phyloP scores from a whole-genome alignment of 805 yeast genomes.

The Cyberlindnera veronae region DNA sequence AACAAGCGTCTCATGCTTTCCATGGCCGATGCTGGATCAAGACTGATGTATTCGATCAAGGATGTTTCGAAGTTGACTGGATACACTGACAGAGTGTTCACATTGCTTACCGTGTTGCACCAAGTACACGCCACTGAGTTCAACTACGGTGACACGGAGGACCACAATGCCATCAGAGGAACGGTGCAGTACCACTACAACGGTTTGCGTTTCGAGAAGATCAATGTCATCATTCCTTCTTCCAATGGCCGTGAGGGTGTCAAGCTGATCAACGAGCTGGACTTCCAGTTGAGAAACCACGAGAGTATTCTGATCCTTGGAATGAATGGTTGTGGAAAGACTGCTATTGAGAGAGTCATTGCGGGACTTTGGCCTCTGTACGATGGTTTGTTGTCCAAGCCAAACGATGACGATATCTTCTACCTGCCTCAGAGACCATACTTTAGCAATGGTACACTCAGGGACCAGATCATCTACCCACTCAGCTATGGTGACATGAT shows the following conservation, averaged over 20 bases:
- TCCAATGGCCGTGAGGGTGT: conserved; percentile 55
- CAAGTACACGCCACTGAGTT: conserved; percentile 64
- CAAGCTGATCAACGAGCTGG: conserved; percentile 57
- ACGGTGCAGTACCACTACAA: conserved; percentile 72
- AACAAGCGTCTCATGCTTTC: conserved; percentile 88
- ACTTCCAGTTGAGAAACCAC: conserved; percentile 46
- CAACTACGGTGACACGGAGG: conserved; percentile 36
- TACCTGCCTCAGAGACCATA: conserved; percentile 87
- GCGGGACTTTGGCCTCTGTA: conserved; percentile 93
- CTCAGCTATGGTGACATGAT: conserved; percentile 73
- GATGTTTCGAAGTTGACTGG: conserved; percentile 91
- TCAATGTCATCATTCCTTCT: conserved; percentile 79
- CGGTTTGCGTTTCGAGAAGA: conserved; percentile 80
- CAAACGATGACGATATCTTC: conserved; percentile 62
- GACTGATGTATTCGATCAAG: conserved; percentile 91
- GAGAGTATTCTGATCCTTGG: conserved; percentile 80
- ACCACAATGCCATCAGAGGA: conserved; percentile 61
- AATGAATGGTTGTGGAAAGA: conserved; percentile 86
- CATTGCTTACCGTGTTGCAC: conserved; percentile 71
- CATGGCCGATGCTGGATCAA: conserved; percentile 91
- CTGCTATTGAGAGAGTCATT: conserved; percentile 76
- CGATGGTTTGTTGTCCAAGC: conserved; percentile 77
- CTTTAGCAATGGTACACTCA: conserved; percentile 74
- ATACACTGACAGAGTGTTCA: conserved; percentile 81
- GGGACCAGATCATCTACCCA: conserved; percentile 92